Evolutionary conservation across 176 grass and related monocot genomes (phyloP).

Genomic region (Luzula sylvatica): DNA sequence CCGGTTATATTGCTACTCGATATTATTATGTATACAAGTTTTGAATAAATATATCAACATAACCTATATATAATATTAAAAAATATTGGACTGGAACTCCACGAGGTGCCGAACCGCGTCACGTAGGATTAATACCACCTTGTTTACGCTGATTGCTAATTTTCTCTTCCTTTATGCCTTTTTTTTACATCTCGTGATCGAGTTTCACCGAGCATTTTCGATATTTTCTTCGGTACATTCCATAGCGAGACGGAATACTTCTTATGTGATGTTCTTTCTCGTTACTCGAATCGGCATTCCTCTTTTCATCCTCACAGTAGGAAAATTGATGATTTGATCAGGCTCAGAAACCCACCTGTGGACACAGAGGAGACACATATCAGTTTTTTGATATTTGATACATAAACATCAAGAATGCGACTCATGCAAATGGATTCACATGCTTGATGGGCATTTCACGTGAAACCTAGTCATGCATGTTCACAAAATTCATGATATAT

Average conservation of each 20-base stretch:
- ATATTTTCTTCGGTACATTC: not conserved
- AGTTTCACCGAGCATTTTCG: too few species aligned
- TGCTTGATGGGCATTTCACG: conserved; percentile 14
- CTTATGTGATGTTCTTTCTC: conserved; percentile 14
- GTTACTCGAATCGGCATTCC: conserved; percentile 71
- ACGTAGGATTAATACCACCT: too few species aligned
- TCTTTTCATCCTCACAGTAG: conserved; percentile 78
- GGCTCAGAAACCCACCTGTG: conserved; percentile 87
- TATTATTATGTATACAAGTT: too few species aligned
- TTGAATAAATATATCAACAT: too few species aligned
- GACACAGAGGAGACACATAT: conserved; percentile 1
- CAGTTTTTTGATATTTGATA: conserved; percentile 8
- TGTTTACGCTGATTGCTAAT: too few species aligned
- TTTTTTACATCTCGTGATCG: too few species aligned
- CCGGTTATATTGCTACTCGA: too few species aligned
- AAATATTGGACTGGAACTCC: too few species aligned
- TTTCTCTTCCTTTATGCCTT: too few species aligned
- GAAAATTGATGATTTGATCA: conserved; percentile 90
- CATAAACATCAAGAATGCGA: conserved; percentile 26
- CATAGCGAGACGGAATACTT: not conserved
- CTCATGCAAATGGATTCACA: conserved; percentile 5
- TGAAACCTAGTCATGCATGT: conserved; percentile 9
- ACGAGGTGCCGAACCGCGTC: too few species aligned
- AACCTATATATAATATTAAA: too few species aligned
- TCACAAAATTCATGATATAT: conserved; percentile 10